Conservation (phyloP, 164 flowering plant species). For the Buxus sempervirens region DNA sequence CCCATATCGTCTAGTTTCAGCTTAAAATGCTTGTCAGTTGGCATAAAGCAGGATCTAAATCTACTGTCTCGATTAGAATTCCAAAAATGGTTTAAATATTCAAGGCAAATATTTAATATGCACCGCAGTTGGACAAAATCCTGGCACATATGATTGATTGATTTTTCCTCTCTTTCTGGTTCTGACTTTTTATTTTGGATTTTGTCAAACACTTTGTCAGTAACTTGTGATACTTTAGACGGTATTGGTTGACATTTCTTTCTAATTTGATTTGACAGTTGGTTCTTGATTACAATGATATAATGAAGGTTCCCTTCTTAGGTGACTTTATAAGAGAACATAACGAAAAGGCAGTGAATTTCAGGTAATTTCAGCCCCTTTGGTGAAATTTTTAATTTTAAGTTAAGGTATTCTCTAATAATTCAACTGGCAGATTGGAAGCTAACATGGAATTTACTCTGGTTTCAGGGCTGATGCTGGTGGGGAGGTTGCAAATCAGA, state of each 20-base stretch:
- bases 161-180: no score
- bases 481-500: conserved; percentile 56
- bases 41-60: no score
- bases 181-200: neutral
- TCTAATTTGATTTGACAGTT: conserved; percentile 16
- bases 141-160: no score
- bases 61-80: no score
- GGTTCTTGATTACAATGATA: conserved; percentile 72
- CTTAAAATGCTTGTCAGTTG: no score
- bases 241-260: neutral
- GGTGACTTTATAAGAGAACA: conserved; percentile 37
- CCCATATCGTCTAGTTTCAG: no score
- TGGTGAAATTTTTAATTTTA: neutral
- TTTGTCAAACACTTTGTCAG: no score
- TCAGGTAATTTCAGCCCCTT: conserved; percentile 37
- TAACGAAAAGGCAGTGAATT: conserved; percentile 17
- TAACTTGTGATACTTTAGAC: neutral
- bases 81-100: no score
- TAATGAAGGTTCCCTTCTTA: conserved; percentile 55
- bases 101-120: no score
- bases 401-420: neutral
- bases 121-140: no score
- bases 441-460: neutral
- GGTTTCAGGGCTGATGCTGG: conserved; percentile 33
- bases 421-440: neutral